Evolutionary conservation across 2,329 filamentous ascomycete species (phyloP), one percentile per base, ranked within the genome.

Genomic region (Cadophora luteo-olivacea): DNA sequence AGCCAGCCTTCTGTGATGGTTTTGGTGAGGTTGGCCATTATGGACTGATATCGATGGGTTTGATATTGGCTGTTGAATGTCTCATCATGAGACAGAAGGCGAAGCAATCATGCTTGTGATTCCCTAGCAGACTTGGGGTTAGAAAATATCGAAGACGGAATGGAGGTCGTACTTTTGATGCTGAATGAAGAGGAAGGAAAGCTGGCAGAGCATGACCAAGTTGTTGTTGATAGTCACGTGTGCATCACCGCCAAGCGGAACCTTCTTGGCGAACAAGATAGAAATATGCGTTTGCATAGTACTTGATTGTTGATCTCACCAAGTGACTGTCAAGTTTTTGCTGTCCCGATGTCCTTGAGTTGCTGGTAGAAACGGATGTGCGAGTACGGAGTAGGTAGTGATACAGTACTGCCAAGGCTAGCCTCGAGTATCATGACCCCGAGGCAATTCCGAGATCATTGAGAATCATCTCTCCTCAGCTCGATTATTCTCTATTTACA

Each of bases 1-100:
- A 73, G 65, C 73, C 73, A 74, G 22, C 38, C 62, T 14, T 70
- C 64, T n/a, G 66, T 67, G 25, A 72, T 16, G 58, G 36, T 4
- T 52, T 61, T 48, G 29, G 61, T 33, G 16, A 51, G 54, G 19
- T 60, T 38, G 16, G 58, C 41, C 25, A 61, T 29, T 29, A 29
- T 29, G 29, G 29, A 29, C 5, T 64, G 49, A 64, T 62, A 19
- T 25, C 11, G 49, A 29, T 29, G 25, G 22, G n/a, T 24, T 8
- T 22, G 45, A 19, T 33, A 32, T 19, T 45, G 24, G 14, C 16
- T 25, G 1, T 16, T 54, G 51, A 5, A 8, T 19, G 7, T 54
- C 24, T 25, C 32, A 25, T 32, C 14, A 54, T 7, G 51, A 32
- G 8, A 12, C 24, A 3, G 24, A 1, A 4, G 1, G 12, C 1